Base-by-base conservation (phyloP, 2,329 filamentous ascomycete genomes). In the Sporothrix globosa region DNA sequence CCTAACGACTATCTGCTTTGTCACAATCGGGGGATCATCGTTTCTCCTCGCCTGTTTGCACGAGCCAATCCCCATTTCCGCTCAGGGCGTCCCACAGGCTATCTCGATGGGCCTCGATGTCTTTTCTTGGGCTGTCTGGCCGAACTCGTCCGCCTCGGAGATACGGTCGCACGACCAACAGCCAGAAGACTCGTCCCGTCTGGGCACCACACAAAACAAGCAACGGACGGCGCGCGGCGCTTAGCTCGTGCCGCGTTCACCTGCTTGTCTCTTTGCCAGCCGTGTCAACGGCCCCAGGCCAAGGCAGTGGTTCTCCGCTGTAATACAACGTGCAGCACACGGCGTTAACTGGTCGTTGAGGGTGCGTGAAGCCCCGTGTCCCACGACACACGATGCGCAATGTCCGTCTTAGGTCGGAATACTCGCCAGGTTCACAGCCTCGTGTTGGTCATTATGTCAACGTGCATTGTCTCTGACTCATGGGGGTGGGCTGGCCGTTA, bases 101-200 rank as follows among this genome's bases (percentile, higher is more conserved):
- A 41, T 58, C 30, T 4, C 21, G 19, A 34, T 34, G 30, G 30
- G 30, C 30, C 30, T 34, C 30, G 3, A 34, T 34, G 5, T 34
- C 30, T 34, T 5, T 34, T 1, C 6, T 34, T 30, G 30, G 3
- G 4, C 3, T 34, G 3, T 34, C 30, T 7, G 7, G 41, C 54
- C 54, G 54, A 60, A 13, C 30, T 41, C 30, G 54, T 60, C 54
- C 54, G 7, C 30, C 30, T 60, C 30, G 54, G 54, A 41, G 30
- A 34, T 34, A 34, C 4, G 30, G 30, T 34, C 30, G 27, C 27
- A 27, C 27, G 2, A 27, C 27, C 27, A 2, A 27, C 27, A 27
- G 27, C 27, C 27, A 4, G 4, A 34, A 34, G 5, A 34, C 30
- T 34, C 6, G 30, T 34, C 30, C 30, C 30, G 30, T 34, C 30